These are phyloP conservation scores for Neurospora cerealis DNA, from an alignment of 495 filamentous ascomycete genomes.

Conservation along the genomic window DNA sequence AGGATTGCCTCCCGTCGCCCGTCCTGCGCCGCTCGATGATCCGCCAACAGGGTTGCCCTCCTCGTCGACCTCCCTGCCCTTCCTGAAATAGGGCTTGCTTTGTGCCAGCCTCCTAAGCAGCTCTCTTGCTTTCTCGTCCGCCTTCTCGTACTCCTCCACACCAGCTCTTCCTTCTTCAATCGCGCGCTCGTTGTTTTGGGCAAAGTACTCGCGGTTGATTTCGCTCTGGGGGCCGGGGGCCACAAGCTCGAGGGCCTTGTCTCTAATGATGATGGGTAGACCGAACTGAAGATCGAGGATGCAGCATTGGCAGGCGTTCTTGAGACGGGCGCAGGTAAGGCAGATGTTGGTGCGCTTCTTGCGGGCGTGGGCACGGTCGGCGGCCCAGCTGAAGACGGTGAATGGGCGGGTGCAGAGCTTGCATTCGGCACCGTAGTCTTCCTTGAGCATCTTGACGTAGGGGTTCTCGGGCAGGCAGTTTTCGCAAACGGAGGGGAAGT, in stretches of 20 bases:
- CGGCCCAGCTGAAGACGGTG: conserved; percentile 88
- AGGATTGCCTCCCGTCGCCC: conserved; percentile 32
- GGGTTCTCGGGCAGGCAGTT: conserved; percentile 90
- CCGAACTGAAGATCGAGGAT: conserved; percentile 97
- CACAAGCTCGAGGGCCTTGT: conserved; percentile 96
- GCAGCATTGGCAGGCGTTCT: conserved; percentile 98
- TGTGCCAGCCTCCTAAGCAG: conserved; percentile 74
- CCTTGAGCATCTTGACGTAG: conserved; percentile 97
- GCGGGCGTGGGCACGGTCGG: conserved; percentile 75
- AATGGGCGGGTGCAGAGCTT: conserved; percentile 91
- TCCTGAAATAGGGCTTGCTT: conserved; percentile 90
- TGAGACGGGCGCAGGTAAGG: conserved; percentile 86
- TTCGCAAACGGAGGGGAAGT: conserved; percentile 59
- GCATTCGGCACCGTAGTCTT: conserved; percentile 77
- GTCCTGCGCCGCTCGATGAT: conserved; percentile 25
- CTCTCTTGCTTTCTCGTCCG: conserved; percentile 90
- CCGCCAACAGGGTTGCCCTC: conserved; percentile 38
- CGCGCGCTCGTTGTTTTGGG: conserved; percentile 90
- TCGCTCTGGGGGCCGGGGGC: conserved; percentile 82
- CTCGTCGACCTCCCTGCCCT: conserved; percentile 54
- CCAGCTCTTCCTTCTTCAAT: conserved; percentile 79
- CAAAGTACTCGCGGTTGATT: conserved; percentile 94
- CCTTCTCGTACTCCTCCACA: conserved; percentile 84
- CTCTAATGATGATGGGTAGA: conserved; percentile 82
- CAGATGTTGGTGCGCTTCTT: conserved; percentile 86